Percentiles rank a stretch among this genome's conserved stretches.
Evolutionary conservation across 352 stramenopile genomes (phyloP).

Genomic region (Pythium volutum): DNA sequence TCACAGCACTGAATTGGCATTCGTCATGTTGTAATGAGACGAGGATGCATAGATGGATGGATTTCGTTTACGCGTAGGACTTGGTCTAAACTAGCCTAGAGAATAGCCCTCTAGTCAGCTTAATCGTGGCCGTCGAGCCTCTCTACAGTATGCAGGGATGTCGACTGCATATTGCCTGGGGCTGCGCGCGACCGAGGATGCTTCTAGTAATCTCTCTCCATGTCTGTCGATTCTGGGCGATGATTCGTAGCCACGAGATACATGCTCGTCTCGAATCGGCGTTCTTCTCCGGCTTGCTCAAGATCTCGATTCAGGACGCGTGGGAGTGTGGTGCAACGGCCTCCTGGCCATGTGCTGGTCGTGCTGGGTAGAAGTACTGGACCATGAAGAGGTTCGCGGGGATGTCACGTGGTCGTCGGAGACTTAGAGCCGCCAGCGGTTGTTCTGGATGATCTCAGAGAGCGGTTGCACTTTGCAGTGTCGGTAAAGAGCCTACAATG

Average conservation of each 20-base stretch:
- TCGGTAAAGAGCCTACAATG: neutral
- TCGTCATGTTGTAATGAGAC: neutral
- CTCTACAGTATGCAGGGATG: neutral
- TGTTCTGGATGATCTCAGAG: neutral
- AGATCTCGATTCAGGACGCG: slow-evolving; percentile 7
- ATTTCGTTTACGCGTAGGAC: neutral
- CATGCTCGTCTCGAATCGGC: neutral
- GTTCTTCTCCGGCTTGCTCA: neutral
- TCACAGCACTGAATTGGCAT: neutral
- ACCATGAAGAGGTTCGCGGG: slow-evolving; percentile 18
- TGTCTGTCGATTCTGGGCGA: neutral
- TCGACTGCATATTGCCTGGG: neutral
- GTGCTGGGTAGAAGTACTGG: slow-evolving; percentile 1
- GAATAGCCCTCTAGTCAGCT: neutral
- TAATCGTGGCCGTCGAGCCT: neutral
- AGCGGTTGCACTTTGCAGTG: slow-evolving; percentile 1
- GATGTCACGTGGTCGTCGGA: slow-evolving; percentile 2
- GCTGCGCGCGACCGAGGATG: neutral
- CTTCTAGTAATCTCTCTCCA: neutral
- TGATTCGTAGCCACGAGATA: slow-evolving; percentile 1
- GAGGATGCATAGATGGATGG: too few relatives aligned
- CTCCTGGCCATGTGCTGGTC: neutral
- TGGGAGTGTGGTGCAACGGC: neutral
- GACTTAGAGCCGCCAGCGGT: slow-evolving; percentile 15
- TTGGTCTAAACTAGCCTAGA: neutral